Base-by-base conservation (phyloP, 768 basidiomycete species). In the Naganishia kalamii region DNA sequence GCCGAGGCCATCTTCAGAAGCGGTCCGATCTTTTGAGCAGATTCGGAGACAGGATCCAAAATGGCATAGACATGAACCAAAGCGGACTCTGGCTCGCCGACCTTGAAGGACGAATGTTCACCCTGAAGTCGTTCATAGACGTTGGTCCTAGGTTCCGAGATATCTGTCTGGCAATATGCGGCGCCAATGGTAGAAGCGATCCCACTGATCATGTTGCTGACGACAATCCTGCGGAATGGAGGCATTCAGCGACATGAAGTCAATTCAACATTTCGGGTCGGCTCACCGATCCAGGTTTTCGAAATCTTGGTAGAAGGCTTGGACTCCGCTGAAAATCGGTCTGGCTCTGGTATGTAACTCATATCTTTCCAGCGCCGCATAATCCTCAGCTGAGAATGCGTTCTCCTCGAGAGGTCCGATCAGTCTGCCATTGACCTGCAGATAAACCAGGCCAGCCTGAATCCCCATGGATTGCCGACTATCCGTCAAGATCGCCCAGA, bases 391-490 rank as follows among this genome's bases (percentile, higher is more conserved):
- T 7, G 78, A 68, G 74, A 98, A 90, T 17, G 84, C 83, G 3
- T 81, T 82, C 1, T 78, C 69, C 12, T 78, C 77, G 40, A 96
- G 79, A 0, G 90, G 90, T 0, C 90, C 89, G 29, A 97, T 80
- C 73, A 93, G 91, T 33, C 93, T 82, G 27, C 93, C 94, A 70
- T 96, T 96, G 59, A 89, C 80, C 37, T 93, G 66, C 40, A 97
- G 65, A 0, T 83, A 89, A 23, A 81, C 80, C 64, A 86, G 78
- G 0, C 87, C 88, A 1, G 15, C 74, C 69, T 29, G 92, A 71
- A n/a, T 82, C 82, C 2, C 90, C 70, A 59, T 83, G 83, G 29
- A 27, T 13, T 44, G 27, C n/a, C 27, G 81, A 15, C 89, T 65
- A 12, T 47, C 63, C 44, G 52, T 50, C 29, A 70, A 68, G 17